Conservation (phyloP, 1,284 basidiomycete genomes). For the Melampsora americana region DNA sequence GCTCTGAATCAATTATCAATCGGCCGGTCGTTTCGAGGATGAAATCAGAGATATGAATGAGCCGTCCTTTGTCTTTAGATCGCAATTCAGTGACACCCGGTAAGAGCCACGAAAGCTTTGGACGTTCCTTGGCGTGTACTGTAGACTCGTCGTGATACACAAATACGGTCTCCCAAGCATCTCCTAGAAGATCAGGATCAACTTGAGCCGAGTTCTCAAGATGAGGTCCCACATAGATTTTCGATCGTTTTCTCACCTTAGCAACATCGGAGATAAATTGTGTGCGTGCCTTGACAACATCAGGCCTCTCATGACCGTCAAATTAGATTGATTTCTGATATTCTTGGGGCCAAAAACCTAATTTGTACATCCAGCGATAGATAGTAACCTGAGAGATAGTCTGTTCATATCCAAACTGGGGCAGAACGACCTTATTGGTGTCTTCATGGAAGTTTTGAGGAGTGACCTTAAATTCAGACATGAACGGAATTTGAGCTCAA, state of each 20-base stretch:
- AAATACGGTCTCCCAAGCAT: neutral
- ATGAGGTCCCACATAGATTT: neutral
- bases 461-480: neutral
- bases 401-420: neutral
- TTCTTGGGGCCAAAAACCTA: slow-evolving; percentile 9
- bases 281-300: neutral
- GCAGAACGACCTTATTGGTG: neutral
- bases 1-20: neutral
- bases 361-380: slow-evolving; percentile 10
- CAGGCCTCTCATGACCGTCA: slow-evolving; percentile 10
- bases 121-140: slow-evolving; percentile 12
- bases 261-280: neutral
- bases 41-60: slow-evolving; percentile 19
- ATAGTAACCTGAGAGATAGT: neutral
- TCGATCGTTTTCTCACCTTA: neutral
- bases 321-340: slow-evolving; percentile 18
- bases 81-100: neutral
- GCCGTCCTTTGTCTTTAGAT: slow-evolving; percentile 10
- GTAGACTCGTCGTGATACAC: slow-evolving; percentile 22
- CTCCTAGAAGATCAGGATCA: slow-evolving; percentile 8
- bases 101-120: slow-evolving; percentile 10
- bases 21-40: slow-evolving; percentile 10
- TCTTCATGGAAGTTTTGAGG: slow-evolving; percentile 3
- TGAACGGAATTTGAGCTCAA: no score
- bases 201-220: neutral